Evolutionary conservation across 768 basidiomycete species (phyloP).

Genomic region (Thelephora ganbajun): DNA sequence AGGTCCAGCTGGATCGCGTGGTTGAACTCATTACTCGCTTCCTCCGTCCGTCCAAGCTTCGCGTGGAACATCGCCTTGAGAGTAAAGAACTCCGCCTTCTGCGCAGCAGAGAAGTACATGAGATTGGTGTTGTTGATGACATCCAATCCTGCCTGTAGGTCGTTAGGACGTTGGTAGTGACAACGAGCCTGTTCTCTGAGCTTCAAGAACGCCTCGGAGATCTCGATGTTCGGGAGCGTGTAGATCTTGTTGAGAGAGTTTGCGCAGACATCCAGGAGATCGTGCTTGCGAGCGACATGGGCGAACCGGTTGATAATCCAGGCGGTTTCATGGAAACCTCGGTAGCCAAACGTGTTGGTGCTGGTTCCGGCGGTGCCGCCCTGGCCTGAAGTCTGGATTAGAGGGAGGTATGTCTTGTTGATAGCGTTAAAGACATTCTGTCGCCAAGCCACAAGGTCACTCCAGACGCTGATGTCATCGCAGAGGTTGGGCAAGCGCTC

Average conservation of each 20-base stretch:
- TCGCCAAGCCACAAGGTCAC: slow-evolving; percentile 96
- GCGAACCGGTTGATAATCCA: slow-evolving; percentile 99
- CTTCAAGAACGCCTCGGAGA: slow-evolving; percentile 98
- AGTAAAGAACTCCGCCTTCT: slow-evolving; percentile 98
- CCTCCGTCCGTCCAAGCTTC: slow-evolving; percentile 70
- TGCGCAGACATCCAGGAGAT: slow-evolving; percentile 91
- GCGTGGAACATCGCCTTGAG: slow-evolving; percentile 98
- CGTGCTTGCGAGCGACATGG: slow-evolving; percentile 95
- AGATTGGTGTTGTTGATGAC: slow-evolving; percentile 99
- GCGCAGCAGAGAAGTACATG: slow-evolving; percentile 87
- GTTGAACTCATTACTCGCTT: slow-evolving; percentile 84
- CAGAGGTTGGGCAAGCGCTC: slow-evolving; percentile 90
- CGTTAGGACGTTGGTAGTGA: slow-evolving; percentile 90
- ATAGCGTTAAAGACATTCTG: slow-evolving; percentile 97
- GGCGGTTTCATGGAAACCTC: slow-evolving; percentile 97
- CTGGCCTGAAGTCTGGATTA: slow-evolving; percentile 46
- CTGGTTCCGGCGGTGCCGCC: slow-evolving; percentile 36
- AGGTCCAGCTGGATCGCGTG: slow-evolving; percentile 96
- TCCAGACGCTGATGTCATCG: slow-evolving; percentile 98
- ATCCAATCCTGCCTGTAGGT: slow-evolving; percentile 87
- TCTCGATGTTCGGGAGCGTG: slow-evolving; percentile 97
- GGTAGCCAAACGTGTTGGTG: slow-evolving; percentile 77
- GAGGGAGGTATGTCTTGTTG: slow-evolving; percentile 89
- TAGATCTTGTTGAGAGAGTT: slow-evolving; percentile 94
- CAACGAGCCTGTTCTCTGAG: slow-evolving; percentile 96